Base-by-base conservation (phyloP, 352 stramenopile species). In the Pythium phragmitis region DNA sequence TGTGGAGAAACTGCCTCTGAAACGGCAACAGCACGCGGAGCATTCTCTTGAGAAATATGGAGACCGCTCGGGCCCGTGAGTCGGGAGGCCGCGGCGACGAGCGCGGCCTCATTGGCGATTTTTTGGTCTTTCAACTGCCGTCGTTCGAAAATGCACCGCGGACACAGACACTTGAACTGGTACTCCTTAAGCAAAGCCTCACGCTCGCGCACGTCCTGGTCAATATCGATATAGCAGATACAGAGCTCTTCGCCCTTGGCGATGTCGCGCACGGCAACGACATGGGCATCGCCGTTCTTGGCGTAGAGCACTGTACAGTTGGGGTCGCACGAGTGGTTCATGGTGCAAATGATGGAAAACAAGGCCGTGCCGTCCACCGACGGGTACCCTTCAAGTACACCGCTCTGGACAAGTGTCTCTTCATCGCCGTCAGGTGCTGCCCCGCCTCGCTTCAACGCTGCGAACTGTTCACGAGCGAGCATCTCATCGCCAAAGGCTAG, bases 151-250 rank as follows among this genome's bases (percentile, higher is more conserved):
- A 75, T 69, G 50, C 85, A 94, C 0, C 83, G 78, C 7, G 67
- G 67, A 67, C 85, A 94, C 28, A 82, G 76, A 55, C 85, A 94
- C 55, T 77, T 86, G 64, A 92, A 91, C 59, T 91, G 82, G 65
- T 92, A 94, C 58, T 94, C 85, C 50, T 80, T 79, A 53, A 94
- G 67, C 21, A 87, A 71, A 0, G 42, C 69, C 46, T 94, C 81
- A 9, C 95, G 88, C 58, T 79, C 75, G 14, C 78, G 50, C 21
- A 96, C 79, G 23, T 85, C 68, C 56, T 88, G 80, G 21, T 95
- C 78, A 11, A 92, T 73, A 49, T 98, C 88, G 46, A 99, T 96
- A 73, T 99, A 98, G 66, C 90, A 97, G 60, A 98, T 98, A 33
- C 84, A 95, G 8, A 99, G 73, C 79, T 99, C 96, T 50, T 98